These are phyloP conservation scores for Viridothelium virens DNA, from an alignment of 495 filamentous ascomycete genomes.

Conservation along the genomic window DNA sequence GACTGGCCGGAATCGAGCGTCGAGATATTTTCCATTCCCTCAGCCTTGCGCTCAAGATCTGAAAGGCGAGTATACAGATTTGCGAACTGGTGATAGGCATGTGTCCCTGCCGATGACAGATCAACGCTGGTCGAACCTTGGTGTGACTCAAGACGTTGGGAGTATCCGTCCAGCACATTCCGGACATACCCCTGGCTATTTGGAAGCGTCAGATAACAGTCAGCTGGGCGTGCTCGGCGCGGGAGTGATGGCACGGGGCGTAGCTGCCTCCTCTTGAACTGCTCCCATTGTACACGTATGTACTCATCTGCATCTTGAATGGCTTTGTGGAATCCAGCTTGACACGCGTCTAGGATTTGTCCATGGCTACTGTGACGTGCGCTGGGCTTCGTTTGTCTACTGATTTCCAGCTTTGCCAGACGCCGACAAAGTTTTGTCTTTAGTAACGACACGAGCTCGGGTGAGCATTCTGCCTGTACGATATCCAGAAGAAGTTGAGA, in stretches of 20 bases:
- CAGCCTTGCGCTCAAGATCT: background rate
- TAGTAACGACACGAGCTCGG: slow-evolving; percentile 36
- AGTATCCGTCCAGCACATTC: slow-evolving; percentile 20
- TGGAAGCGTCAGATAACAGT: slow-evolving; percentile 37
- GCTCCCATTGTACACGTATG: slow-evolving; percentile 29
- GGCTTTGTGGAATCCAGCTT: slow-evolving; percentile 24
- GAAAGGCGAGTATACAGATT: background rate
- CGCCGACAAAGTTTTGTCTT: slow-evolving; percentile 53
- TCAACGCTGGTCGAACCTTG: background rate
- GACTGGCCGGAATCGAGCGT: background rate
- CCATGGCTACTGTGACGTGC: slow-evolving; percentile 12
- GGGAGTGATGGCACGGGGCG: slow-evolving; percentile 38
- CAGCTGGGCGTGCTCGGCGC: slow-evolving; percentile 26
- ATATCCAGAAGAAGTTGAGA: slow-evolving; percentile 39
- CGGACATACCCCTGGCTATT: slow-evolving; percentile 41
- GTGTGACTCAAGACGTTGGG: background rate
- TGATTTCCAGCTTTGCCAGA: slow-evolving; percentile 50
- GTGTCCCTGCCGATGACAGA: background rate
- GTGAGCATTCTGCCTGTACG: slow-evolving; percentile 20
- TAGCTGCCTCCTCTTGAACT: slow-evolving; percentile 28
- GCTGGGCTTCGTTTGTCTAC: slow-evolving; percentile 22
- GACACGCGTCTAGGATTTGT: slow-evolving; percentile 22
- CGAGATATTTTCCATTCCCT: background rate
- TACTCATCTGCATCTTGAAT: slow-evolving; percentile 28
- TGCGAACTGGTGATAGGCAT: slow-evolving; percentile 1